phyloP scores from a whole-genome alignment of 768 basidiomycete species.

The Boletus edulis region DNA sequence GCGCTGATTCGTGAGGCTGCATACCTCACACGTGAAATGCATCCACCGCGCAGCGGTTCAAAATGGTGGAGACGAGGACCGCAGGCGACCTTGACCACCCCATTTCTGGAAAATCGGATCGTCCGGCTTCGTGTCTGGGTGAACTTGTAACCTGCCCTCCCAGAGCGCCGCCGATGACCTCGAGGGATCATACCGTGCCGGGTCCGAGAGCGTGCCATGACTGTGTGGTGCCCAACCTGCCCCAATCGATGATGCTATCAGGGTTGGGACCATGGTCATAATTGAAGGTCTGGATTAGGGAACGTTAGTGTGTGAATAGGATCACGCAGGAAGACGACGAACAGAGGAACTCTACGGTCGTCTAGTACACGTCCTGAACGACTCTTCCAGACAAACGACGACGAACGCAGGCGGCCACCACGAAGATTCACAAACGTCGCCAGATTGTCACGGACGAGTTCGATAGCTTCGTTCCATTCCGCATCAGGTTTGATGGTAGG shows the following conservation, averaged over 20 bases:
- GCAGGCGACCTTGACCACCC: constrained; percentile 20
- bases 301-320: constrained; percentile 14
- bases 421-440: constrained; percentile 77
- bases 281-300: constrained; percentile 55
- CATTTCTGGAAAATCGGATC: constrained; percentile 47
- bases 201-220: constrained; percentile 63
- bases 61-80: constrained; percentile 15
- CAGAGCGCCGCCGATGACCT: constrained; percentile 78
- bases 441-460: constrained; percentile 84
- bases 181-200: constrained; percentile 74
- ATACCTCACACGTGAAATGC: not conserved
- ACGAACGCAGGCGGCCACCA: constrained; percentile 84
- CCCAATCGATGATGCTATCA: constrained; percentile 73
- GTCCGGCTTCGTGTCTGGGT: constrained; percentile 76
- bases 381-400: constrained; percentile 82
- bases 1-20: constrained; percentile 4
- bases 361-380: constrained; percentile 58
- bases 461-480: constrained; percentile 77
- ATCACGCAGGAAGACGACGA: constrained; percentile 34
- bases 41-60: constrained; percentile 8
- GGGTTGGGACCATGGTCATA: constrained; percentile 73
- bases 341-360: constrained; percentile 44
- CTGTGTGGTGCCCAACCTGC: constrained; percentile 61
- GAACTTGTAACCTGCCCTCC: constrained; percentile 84
- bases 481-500: constrained; percentile 61